These are phyloP conservation scores for Trichoderma sp. DNA, from an alignment of 2,329 filamentous ascomycete genomes.

Conservation along the genomic window DNA sequence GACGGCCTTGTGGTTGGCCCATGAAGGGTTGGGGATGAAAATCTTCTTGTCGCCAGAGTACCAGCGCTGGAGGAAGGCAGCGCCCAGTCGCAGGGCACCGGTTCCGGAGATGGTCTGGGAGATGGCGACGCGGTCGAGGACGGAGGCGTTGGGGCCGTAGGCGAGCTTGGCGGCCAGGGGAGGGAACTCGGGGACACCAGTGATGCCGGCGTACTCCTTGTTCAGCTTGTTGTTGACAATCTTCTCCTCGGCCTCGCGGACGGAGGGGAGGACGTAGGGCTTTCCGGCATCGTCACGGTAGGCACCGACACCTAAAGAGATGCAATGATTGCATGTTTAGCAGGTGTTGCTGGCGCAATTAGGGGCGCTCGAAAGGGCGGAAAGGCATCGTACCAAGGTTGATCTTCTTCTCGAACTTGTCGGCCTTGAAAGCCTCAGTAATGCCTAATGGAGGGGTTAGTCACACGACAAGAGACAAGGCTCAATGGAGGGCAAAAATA, in stretches of 20 bases:
- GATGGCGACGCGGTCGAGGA: constrained; percentile 80
- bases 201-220: constrained; percentile 99
- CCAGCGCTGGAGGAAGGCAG: constrained; percentile 88
- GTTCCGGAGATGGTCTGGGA: constrained; percentile 99
- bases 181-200: constrained; percentile 92
- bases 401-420: constrained; percentile 92
- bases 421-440: constrained; percentile 99
- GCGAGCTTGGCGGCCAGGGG: constrained; percentile 88
- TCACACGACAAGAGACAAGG: constrained; percentile 4
- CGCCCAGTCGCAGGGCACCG: constrained; percentile 91
- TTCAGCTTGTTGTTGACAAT: constrained; percentile 77
- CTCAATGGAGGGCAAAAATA: constrained; percentile 47
- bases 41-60: constrained; percentile 92
- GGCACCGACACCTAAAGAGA: constrained; percentile 78
- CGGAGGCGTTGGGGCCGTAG: constrained; percentile 79
- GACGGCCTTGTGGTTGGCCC: constrained; percentile 80
- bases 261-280: constrained; percentile 95
- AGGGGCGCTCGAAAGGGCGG: constrained; percentile 18
- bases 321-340: constrained; percentile 20
- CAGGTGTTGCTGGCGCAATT: constrained; percentile 27
- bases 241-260: constrained; percentile 85
- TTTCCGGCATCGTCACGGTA: constrained; percentile 99
- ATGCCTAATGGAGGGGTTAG: constrained; percentile 62
- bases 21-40: constrained; percentile 94
- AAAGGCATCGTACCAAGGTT: constrained; percentile 72